These are phyloP conservation scores for Daedaleopsis sinensis DNA, from an alignment of 768 basidiomycete genomes.

Conservation along the genomic window DNA sequence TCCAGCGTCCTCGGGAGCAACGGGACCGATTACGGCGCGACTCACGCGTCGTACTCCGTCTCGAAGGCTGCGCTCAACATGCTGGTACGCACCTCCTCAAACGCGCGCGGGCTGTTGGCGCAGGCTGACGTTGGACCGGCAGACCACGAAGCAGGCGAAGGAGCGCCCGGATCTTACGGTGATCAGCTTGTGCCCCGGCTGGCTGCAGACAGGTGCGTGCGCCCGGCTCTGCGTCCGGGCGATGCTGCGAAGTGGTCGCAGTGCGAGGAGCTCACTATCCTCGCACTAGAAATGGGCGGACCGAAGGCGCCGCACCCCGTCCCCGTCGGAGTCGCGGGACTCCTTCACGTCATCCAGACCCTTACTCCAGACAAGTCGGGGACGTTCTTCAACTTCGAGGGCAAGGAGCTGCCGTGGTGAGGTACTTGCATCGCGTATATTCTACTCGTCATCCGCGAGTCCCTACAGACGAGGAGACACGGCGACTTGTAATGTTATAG, in stretches of 20 bases:
- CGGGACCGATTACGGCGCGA: constrained; percentile 29
- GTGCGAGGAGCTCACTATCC: too few relatives aligned
- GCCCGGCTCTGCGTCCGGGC: too few relatives aligned
- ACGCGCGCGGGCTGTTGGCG: neutral
- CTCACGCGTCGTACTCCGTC: constrained; percentile 35
- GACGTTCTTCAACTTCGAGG: constrained; percentile 33
- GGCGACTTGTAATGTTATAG: too few relatives aligned
- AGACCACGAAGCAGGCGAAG: constrained; percentile 15
- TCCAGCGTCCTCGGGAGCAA: constrained; percentile 35
- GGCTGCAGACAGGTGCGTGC: constrained; percentile 15
- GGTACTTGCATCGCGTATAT: too few relatives aligned
- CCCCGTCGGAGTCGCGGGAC: constrained; percentile 31
- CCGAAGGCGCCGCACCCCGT: constrained; percentile 29
- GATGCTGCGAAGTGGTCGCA: too few relatives aligned
- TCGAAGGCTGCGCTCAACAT: constrained; percentile 42
- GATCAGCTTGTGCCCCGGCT: constrained; percentile 12
- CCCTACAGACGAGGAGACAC: too few relatives aligned
- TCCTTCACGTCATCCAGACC: constrained; percentile 30
- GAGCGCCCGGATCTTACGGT: constrained; percentile 8
- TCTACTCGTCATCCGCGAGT: too few relatives aligned
- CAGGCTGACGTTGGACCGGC: neutral
- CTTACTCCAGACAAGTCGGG: constrained; percentile 32
- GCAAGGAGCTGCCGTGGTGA: constrained; percentile 34
- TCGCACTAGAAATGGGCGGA: constrained; percentile 37
- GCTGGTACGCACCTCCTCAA: constrained; percentile 32